Percentiles rank a stretch among this genome's conserved stretches.
These are phyloP conservation scores for Penicillium vulpinum DNA, from an alignment of 2,329 filamentous ascomycete genomes.

Conservation along the genomic window DNA sequence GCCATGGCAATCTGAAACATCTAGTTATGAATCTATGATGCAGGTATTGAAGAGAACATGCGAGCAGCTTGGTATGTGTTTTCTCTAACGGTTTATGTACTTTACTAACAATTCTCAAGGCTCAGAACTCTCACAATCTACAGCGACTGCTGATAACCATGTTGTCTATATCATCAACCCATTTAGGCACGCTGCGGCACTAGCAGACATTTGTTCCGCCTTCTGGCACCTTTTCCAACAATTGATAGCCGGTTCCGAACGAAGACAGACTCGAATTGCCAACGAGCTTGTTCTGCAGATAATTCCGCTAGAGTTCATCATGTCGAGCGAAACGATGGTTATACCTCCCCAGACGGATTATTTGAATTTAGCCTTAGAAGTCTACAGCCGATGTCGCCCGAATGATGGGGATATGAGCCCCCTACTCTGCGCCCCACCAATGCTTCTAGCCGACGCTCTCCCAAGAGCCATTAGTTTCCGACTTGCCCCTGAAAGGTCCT, in stretches of 20 bases:
- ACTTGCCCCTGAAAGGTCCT: constrained; percentile 52
- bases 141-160: constrained; percentile 43
- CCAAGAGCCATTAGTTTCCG: constrained; percentile 58
- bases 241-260: constrained; percentile 47
- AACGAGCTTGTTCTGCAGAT: constrained; percentile 60
- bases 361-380: constrained; percentile 54
- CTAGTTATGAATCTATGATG: constrained; percentile 37
- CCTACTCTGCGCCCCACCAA: constrained; percentile 53
- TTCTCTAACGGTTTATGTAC: not conserved
- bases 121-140: constrained; percentile 34
- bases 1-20: constrained; percentile 35
- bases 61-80: constrained; percentile 39
- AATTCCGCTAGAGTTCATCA: constrained; percentile 56
- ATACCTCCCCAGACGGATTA: constrained; percentile 53
- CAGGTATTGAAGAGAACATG: constrained; percentile 36
- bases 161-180: constrained; percentile 63
- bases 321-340: constrained; percentile 53
- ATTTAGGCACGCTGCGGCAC: constrained; percentile 48
- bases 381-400: constrained; percentile 60
- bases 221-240: constrained; percentile 59
- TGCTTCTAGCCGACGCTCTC: constrained; percentile 55
- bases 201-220: constrained; percentile 56
- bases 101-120: constrained; percentile 29
- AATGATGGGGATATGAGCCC: constrained; percentile 36
- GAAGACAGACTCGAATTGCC: constrained; percentile 30